phyloP scores from a whole-genome alignment of 495 filamentous ascomycete species.

The Friedmanniomyces simplex region DNA sequence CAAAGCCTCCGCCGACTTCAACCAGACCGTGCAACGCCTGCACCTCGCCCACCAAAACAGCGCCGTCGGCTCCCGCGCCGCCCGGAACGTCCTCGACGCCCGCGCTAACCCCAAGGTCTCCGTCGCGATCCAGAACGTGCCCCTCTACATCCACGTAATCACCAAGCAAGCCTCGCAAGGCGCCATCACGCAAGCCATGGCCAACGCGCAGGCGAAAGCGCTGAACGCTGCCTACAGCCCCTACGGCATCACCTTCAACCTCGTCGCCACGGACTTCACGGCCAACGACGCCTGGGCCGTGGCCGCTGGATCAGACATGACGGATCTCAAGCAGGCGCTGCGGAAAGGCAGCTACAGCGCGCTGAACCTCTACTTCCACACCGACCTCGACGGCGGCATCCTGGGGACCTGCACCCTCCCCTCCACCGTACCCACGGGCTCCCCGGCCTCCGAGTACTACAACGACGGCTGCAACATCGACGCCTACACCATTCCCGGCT shows the following conservation, averaged over 20 bases:
- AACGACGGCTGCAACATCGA: constrained; percentile 52
- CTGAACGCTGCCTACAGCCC: constrained; percentile 43
- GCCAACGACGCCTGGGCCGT: constrained; percentile 48
- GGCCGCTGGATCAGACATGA: constrained; percentile 35
- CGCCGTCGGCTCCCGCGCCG: constrained; percentile 11
- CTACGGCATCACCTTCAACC: constrained; percentile 44
- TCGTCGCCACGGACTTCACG: constrained; percentile 43
- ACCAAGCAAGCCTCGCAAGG: constrained; percentile 38
- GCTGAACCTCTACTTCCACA: constrained; percentile 57
- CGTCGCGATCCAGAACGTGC: constrained; percentile 28
- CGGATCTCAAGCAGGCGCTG: constrained; percentile 48
- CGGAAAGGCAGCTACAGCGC: constrained; percentile 49
- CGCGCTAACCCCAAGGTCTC: background rate
- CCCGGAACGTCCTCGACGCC: constrained; percentile 1
- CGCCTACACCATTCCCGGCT: constrained; percentile 44
- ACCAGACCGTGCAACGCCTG: constrained; percentile 22
- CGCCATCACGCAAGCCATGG: constrained; percentile 38
- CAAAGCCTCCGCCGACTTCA: constrained; percentile 23
- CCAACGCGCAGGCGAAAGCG: constrained; percentile 36
- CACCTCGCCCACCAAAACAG: constrained; percentile 18
- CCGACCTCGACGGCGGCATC: constrained; percentile 36
- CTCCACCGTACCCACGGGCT: constrained; percentile 19
- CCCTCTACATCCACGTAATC: constrained; percentile 56
- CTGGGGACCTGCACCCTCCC: constrained; percentile 49
- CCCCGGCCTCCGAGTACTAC: constrained; percentile 34